Conservation (phyloP, 441 rosid species). For the Euphorbia neoarborescens region DNA sequence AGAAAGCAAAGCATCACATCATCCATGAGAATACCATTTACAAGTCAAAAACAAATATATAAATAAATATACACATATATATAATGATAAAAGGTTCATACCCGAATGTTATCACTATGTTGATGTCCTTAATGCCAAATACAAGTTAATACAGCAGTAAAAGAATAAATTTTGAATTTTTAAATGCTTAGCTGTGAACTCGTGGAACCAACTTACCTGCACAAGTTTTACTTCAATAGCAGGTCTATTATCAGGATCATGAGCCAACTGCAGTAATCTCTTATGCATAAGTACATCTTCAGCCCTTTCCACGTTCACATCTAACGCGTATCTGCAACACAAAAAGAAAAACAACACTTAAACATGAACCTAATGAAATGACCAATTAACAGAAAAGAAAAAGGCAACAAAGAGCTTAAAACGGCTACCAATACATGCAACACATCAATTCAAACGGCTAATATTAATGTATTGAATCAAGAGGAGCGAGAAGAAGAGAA, state of each 20-base stretch:
- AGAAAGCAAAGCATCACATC: conserved; percentile 19
- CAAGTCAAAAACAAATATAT: conserved; percentile 3
- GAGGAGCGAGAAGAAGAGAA: background rate
- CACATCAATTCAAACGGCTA: background rate
- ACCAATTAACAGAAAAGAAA: background rate
- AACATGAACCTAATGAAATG: background rate
- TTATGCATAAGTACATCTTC: conserved; percentile 82
- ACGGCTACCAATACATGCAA: background rate
- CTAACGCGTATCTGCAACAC: conserved; percentile 56
- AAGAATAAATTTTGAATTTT: background rate
- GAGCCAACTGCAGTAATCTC: conserved; percentile 67
- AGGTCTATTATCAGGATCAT: conserved; percentile 64
- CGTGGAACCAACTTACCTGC: conserved; percentile 37
- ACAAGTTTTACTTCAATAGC: conserved; percentile 76
- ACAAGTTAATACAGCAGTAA: no score
- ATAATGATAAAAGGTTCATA: background rate
- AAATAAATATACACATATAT: background rate
- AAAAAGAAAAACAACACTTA: background rate
- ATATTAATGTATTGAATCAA: background rate
- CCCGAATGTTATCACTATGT: background rate
- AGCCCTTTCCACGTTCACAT: conserved; percentile 95
- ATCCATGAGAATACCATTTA: background rate
- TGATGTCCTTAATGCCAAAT: conserved; percentile 1
- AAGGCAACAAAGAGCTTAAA: background rate
- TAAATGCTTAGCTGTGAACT: background rate